These are phyloP conservation scores for Thamnidium elegans DNA, from an alignment of 192 early-diverging fungal genomes.

Conservation along the genomic window DNA sequence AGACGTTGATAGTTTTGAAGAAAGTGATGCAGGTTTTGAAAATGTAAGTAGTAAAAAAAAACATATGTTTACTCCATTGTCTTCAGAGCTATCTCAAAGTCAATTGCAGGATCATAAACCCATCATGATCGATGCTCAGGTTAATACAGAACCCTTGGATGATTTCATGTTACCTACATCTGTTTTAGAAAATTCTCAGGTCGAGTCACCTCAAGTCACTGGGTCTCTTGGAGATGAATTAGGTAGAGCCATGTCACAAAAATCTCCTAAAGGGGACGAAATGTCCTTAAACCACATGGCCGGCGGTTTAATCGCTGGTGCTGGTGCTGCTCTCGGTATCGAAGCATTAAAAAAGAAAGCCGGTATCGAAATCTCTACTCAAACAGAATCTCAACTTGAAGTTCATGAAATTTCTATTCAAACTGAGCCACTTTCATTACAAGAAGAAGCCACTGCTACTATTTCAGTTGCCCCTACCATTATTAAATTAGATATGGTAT, in stretches of 20 bases:
- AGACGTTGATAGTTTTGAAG: constrained; percentile 16
- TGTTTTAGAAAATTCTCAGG: not conserved
- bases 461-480: constrained; percentile 29
- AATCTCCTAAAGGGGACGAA: not conserved
- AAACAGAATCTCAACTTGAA: constrained; percentile 2
- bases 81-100: constrained; percentile 28
- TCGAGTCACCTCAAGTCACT: not conserved
- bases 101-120: constrained; percentile 9
- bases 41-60: constrained; percentile 2
- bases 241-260: not conserved
- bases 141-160: constrained; percentile 25
- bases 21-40: constrained; percentile 17
- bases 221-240: constrained; percentile 19
- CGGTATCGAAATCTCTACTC: constrained; percentile 2
- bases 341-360: not conserved
- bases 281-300: too few relatives aligned
- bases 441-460: constrained; percentile 18
- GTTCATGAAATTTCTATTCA: not conserved
- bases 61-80: constrained; percentile 17
- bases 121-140: constrained; percentile 21
- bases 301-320: not conserved
- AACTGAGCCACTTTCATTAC: constrained; percentile 1
- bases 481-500: constrained; percentile 26
- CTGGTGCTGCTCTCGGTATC: not conserved
- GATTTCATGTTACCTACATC: too few relatives aligned